Evolutionary conservation across 164 flowering plant species (phyloP).

Genomic region (Vitis labrusca): DNA sequence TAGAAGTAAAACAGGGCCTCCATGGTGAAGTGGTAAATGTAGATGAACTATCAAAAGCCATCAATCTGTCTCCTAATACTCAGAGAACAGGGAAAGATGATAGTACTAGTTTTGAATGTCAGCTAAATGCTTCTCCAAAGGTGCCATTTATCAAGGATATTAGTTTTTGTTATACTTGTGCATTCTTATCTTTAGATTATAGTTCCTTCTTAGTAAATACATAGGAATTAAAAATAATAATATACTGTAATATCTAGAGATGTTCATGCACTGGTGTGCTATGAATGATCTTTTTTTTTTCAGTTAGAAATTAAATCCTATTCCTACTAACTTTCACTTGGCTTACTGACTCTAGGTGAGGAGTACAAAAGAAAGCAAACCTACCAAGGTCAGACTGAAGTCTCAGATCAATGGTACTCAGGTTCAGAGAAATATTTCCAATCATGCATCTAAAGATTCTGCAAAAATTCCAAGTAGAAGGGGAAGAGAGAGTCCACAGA

Average conservation of each 20-base stretch:
- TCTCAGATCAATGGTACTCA: conserved; percentile 17
- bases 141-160: conserved; percentile 23
- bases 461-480: conserved; percentile 26
- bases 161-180: no score
- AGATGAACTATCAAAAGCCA: conserved; percentile 11
- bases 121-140: conserved; percentile 26
- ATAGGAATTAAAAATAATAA: neutral
- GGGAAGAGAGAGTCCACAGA: conserved; percentile 26
- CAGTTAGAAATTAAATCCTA: neutral
- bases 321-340: neutral
- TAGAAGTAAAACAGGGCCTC: conserved; percentile 19
- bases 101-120: conserved; percentile 10
- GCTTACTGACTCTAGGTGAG: conserved; percentile 24
- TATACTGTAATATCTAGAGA: no score
- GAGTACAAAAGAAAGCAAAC: conserved; percentile 20
- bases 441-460: conserved; percentile 27
- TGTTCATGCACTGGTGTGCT: neutral
- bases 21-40: conserved; percentile 17
- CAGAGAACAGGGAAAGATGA: conserved; percentile 12
- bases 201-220: no score
- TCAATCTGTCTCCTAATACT: conserved; percentile 13
- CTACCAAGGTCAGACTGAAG: conserved; percentile 21
- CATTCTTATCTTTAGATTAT: no score
- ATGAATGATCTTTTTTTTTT: neutral
- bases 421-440: conserved; percentile 13